Base-by-base conservation (phyloP, 2,329 filamentous ascomycete species). In the Xylaria sp. region DNA sequence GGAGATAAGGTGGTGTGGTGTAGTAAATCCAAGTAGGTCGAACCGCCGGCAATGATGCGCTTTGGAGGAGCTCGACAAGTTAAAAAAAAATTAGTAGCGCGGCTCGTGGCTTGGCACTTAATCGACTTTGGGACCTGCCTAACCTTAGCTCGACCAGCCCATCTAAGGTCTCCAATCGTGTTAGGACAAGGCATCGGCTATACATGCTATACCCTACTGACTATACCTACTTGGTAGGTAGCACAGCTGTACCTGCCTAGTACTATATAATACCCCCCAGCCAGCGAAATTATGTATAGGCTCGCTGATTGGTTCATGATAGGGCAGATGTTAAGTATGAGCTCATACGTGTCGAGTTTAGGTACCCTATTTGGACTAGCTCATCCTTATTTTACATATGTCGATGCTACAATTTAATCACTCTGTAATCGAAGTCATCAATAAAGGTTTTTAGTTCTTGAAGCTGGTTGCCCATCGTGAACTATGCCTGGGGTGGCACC, bases 1-100 rank as follows among this genome's bases (percentile, higher is more conserved):
- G 63, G 18, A 12, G 25, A 35, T 42, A 32, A n/a, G 21, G 37
- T 23, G 3, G 12, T 16, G n/a, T 18, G 16, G 13, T 44, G 40
- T 44, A 18, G 32, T 35, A 10, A 32, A 35, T 35, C 32, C 32
- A 25, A 18, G 44, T 54, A 50, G 35, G 47, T 27, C 48, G 37
- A 44, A 32, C 32, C 55, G 63, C 53, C 48, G 66, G 55, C 68
- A 50, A 70, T 70, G 70, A 72, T 72, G 68, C 70, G 67, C 65
- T 68, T 63, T 29, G 62, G 69, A 68, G 66, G 37, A 71, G 69
- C 69, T 71, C 60, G 59, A 35, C 50, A 65, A 66, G 59, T 66
- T 61, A 69, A 71, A 72, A 72, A 72, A 72, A 72, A 72, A 69
- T 68, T 72, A 67, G 70, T 69, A 68, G 70, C 70, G 70, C 69